Evolutionary conservation across 192 early-diverging fungal genomes (phyloP).

Genomic region (Anaeromyces robustus): DNA sequence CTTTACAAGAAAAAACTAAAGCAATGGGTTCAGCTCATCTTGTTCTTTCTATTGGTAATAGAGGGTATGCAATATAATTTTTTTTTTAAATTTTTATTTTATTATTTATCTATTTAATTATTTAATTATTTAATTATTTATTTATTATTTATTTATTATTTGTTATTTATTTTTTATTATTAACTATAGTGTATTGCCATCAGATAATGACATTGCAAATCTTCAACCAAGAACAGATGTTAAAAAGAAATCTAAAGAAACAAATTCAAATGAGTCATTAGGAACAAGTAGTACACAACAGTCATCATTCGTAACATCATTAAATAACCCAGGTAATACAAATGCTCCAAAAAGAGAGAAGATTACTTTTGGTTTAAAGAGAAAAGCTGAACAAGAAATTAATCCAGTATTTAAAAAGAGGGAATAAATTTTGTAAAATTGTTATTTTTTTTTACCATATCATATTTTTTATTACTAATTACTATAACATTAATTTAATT

Average conservation of each 20-base stretch:
- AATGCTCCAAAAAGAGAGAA: not conserved
- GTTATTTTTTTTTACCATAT: too few species aligned
- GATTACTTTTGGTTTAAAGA: not conserved
- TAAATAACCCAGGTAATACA: not conserved
- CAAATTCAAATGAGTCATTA: not conserved
- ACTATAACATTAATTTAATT: too few species aligned
- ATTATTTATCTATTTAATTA: too few species aligned
- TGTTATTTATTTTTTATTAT: too few species aligned
- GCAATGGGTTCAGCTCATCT: slow-evolving; percentile 53
- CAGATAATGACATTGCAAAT: not conserved
- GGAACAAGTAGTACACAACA: not conserved
- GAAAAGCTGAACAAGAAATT: not conserved
- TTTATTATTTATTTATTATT: too few species aligned
- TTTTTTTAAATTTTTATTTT: not conserved
- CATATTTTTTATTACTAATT: too few species aligned
- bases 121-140: too few species aligned
- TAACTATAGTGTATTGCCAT: not conserved
- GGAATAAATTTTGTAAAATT: not conserved
- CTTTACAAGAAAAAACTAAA: slow-evolving; percentile 38
- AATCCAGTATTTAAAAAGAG: not conserved
- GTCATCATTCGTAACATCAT: not conserved
- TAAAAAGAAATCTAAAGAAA: not conserved
- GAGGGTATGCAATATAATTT: slow-evolving; percentile 19
- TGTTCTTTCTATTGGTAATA: slow-evolving; percentile 63
- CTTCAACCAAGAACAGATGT: not conserved